Evolutionary conservation across 106 monocot species (phyloP).

Genomic region (Dactylorhiza incarnata): DNA sequence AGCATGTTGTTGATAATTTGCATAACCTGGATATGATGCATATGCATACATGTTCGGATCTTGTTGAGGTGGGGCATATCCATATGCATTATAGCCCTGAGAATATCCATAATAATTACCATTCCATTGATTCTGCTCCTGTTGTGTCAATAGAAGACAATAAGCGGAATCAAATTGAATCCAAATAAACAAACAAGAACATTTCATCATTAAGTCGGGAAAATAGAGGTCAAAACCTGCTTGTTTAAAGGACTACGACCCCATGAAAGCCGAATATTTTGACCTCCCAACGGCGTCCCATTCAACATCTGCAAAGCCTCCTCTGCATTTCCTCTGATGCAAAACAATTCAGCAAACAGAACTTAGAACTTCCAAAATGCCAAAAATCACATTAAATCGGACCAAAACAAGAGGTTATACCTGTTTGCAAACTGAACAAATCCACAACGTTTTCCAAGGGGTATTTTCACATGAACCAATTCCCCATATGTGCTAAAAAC

Average conservation of each 20-base stretch:
- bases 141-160: constrained; percentile 13
- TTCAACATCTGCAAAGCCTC: constrained; percentile 17
- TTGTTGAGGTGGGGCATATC: constrained; percentile 18
- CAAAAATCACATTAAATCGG: not conserved
- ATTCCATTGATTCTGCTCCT: constrained; percentile 18
- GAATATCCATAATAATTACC: constrained; percentile 31
- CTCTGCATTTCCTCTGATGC: constrained; percentile 12
- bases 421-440: constrained; percentile 63
- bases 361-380: not conserved
- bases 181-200: not conserved
- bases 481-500: constrained; percentile 43
- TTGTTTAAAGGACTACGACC: constrained; percentile 24
- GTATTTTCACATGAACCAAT: constrained; percentile 53
- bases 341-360: not conserved
- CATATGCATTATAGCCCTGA: constrained; percentile 26
- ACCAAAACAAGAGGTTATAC: constrained; percentile 6
- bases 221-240: constrained; percentile 11
- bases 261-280: constrained; percentile 32
- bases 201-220: not conserved
- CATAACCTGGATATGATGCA: constrained; percentile 27
- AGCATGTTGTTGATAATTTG: constrained; percentile 25
- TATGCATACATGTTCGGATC: constrained; percentile 39
- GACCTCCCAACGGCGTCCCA: constrained; percentile 20
- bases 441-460: constrained; percentile 50
- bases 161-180: not conserved